A percentile compares a stretch with the other conserved stretches of the same genome.
phyloP scores from a whole-genome alignment of 1,139 yeast species.

The Geotrichum reessii region DNA sequence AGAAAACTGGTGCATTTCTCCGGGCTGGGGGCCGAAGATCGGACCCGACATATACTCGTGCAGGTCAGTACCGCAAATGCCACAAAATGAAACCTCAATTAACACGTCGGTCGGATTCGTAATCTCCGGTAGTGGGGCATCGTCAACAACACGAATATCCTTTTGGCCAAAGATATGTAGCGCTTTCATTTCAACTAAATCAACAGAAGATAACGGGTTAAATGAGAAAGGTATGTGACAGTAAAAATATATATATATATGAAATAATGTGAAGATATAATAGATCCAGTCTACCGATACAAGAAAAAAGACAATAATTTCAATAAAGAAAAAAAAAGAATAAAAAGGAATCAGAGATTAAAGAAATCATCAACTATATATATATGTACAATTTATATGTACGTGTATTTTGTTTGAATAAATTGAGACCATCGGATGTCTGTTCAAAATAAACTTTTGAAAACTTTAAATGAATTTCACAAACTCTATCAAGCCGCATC shows the following conservation, averaged over 20 bases:
- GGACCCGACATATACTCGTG: conserved; percentile 47
- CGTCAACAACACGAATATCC: conserved; percentile 14
- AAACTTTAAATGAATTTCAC: too few relatives aligned
- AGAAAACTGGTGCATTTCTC: conserved; percentile 27
- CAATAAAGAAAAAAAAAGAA: too few relatives aligned
- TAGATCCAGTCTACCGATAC: too few relatives aligned
- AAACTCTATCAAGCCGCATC: too few relatives aligned
- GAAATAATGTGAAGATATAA: too few relatives aligned
- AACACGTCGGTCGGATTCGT: conserved; percentile 37
- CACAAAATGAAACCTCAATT: conserved; percentile 45
- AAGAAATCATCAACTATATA: background rate
- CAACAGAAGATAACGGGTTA: background rate
- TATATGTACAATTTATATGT: too few relatives aligned
- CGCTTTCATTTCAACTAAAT: conserved; percentile 12
- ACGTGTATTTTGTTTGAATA: too few relatives aligned
- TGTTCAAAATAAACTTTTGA: too few relatives aligned
- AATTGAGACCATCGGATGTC: too few relatives aligned
- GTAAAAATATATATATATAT: too few relatives aligned
- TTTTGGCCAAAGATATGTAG: conserved; percentile 15
- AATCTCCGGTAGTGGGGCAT: conserved; percentile 6
- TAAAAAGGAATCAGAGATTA: background rate
- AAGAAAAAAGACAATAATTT: too few relatives aligned
- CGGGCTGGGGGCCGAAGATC: conserved; percentile 38
- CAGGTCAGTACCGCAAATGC: conserved; percentile 50
- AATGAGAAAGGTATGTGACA: too few relatives aligned